Conservation (phyloP, 306 rosid genomes). For the Acacia crassicarpa region DNA sequence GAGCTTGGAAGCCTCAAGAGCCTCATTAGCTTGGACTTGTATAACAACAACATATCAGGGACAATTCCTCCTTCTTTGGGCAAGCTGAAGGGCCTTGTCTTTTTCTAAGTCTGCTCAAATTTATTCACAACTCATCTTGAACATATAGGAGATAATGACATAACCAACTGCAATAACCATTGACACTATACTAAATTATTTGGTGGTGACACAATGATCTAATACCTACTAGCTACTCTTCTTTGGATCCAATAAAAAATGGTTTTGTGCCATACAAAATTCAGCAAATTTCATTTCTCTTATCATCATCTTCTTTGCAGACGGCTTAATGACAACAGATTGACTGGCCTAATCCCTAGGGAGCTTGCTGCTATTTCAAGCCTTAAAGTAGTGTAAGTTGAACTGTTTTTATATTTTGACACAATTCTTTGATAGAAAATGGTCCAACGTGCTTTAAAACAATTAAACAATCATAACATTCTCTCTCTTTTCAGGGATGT, state of each 20-base stretch:
- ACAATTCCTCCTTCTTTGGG: constrained; percentile 75
- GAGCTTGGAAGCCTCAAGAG: constrained; percentile 85
- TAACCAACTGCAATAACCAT: background rate
- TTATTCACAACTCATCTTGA: background rate
- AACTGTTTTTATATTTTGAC: constrained; percentile 13
- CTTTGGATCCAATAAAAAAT: background rate
- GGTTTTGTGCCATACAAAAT: constrained; percentile 1
- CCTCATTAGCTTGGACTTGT: constrained; percentile 92
- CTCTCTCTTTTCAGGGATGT: constrained; percentile 69
- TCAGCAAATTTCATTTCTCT: constrained; percentile 25
- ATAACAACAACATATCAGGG: constrained; percentile 87
- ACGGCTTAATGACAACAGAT: constrained; percentile 78
- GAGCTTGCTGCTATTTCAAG: constrained; percentile 65
- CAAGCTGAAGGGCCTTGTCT: constrained; percentile 84
- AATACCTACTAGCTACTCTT: background rate
- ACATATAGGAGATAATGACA: background rate
- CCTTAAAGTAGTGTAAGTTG: constrained; percentile 96
- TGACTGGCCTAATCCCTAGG: constrained; percentile 83
- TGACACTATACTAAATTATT: background rate
- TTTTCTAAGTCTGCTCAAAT: constrained; percentile 65
- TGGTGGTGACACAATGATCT: background rate
- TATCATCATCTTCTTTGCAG: constrained; percentile 45
- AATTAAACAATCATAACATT: constrained; percentile 25
- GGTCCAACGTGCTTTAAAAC: constrained; percentile 1
- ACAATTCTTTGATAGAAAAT: background rate